These are phyloP conservation scores for Hanseniaspora occidentalis DNA, from an alignment of 805 yeast species.

Conservation along the genomic window DNA sequence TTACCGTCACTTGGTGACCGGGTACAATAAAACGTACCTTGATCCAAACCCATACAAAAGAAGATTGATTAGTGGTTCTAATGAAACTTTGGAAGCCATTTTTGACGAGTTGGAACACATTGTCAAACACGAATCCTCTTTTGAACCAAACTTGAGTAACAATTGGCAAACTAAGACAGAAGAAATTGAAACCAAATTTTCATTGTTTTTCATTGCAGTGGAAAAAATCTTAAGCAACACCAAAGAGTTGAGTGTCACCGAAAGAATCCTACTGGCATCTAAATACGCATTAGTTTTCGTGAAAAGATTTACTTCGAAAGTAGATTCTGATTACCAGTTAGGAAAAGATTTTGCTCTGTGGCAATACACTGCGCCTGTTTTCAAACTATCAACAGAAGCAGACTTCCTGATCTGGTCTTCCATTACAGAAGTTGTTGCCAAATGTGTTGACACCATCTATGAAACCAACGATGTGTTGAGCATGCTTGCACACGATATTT, in stretches of 20 bases:
- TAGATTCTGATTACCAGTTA: conserved; percentile 8
- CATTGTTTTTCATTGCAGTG: conserved; percentile 33
- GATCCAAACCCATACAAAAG: conserved; percentile 36
- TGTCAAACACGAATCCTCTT: conserved; percentile 24
- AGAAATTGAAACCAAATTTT: conserved; percentile 38
- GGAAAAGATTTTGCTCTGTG: conserved; percentile 26
- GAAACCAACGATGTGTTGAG: conserved; percentile 22
- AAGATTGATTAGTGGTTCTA: conserved; percentile 23
- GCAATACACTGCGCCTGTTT: conserved; percentile 36
- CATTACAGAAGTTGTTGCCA: conserved; percentile 27
- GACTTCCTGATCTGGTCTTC: conserved; percentile 42
- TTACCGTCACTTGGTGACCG: conserved; percentile 39
- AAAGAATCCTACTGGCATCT: conserved; percentile 25
- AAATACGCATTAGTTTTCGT: conserved; percentile 31
- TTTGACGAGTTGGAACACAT: conserved; percentile 23
- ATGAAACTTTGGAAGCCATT: conserved; percentile 26
- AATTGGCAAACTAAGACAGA: conserved; percentile 46
- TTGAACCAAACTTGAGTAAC: conserved; percentile 26
- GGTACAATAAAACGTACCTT: conserved; percentile 37
- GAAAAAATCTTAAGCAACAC: conserved; percentile 25
- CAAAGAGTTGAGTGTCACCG: conserved; percentile 7
- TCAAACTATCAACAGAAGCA: conserved; percentile 25
- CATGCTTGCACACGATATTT: conserved; percentile 20
- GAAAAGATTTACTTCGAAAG: conserved; percentile 29
- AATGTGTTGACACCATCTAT: conserved; percentile 27